A percentile compares a stretch with the other conserved stretches of the same genome.
phyloP scores from a whole-genome alignment of 768 basidiomycete genomes.

The Tubosaeta brunneosetosa region DNA sequence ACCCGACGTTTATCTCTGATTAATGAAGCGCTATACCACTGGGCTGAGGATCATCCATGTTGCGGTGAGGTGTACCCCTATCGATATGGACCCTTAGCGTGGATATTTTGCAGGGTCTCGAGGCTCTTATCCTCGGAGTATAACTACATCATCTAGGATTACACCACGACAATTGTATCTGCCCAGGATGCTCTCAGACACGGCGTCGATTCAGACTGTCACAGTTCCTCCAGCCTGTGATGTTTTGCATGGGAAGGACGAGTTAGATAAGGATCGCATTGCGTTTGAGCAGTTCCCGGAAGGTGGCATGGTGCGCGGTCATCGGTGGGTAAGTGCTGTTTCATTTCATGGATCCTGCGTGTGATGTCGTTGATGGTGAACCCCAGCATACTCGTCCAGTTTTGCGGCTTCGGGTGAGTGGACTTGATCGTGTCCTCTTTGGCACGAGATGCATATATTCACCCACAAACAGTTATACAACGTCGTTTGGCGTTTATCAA shows the following conservation, averaged over 20 bases:
- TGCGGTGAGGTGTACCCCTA: neutral
- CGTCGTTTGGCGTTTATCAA: constrained; percentile 41
- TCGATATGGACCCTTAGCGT: neutral
- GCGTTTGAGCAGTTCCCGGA: constrained; percentile 20
- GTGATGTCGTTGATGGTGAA: neutral
- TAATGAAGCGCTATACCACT: neutral
- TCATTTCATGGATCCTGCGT: neutral
- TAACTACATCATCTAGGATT: neutral
- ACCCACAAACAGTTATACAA: constrained; percentile 25
- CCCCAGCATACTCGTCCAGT: constrained; percentile 27
- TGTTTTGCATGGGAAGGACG: constrained; percentile 1
- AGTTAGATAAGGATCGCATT: neutral
- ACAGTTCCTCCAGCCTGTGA: neutral
- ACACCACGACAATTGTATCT: neutral
- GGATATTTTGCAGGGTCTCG: neutral
- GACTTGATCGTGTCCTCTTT: neutral
- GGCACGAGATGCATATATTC: neutral
- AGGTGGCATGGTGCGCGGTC: constrained; percentile 26
- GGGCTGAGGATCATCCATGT: neutral
- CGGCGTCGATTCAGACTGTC: neutral
- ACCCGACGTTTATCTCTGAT: neutral
- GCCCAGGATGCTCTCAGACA: constrained; percentile 4
- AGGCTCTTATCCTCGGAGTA: neutral
- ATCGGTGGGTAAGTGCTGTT: constrained; percentile 20
- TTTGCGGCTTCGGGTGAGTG: constrained; percentile 34